These are phyloP conservation scores for Phytophthora litchii DNA, from an alignment of 352 stramenopile genomes.

Conservation along the genomic window DNA sequence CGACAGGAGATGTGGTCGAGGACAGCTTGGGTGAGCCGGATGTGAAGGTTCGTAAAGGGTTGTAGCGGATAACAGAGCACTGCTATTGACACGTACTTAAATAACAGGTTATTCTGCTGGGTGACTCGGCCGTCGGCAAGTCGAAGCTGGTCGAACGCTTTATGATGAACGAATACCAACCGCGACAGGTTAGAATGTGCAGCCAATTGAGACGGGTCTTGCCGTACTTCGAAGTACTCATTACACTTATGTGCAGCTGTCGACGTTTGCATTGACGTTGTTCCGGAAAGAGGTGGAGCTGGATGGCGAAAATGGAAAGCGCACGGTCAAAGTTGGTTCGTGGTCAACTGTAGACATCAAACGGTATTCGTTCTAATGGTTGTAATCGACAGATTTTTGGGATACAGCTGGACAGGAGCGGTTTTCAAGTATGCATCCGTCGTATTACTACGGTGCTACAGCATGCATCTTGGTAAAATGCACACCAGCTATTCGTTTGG, in stretches of 20 bases:
- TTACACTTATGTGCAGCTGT: slow-evolving; percentile 59
- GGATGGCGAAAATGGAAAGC: slow-evolving; percentile 54
- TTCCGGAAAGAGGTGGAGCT: slow-evolving; percentile 93
- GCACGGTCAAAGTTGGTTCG: slow-evolving; percentile 71
- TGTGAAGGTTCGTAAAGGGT: slow-evolving; percentile 46
- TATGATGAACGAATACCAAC: slow-evolving; percentile 97
- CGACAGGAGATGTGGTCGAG: slow-evolving; percentile 25
- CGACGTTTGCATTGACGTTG: slow-evolving; percentile 95
- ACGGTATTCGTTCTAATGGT: neutral
- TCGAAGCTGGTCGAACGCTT: slow-evolving; percentile 96
- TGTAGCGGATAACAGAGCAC: neutral
- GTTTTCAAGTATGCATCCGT: slow-evolving; percentile 96
- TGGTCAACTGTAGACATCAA: neutral
- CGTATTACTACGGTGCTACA: slow-evolving; percentile 96
- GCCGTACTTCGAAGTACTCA: neutral
- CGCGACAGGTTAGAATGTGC: slow-evolving; percentile 59
- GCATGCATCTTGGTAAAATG: slow-evolving; percentile 90
- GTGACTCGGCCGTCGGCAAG: slow-evolving; percentile 95
- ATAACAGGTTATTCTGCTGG: slow-evolving; percentile 90
- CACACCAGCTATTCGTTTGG: neutral
- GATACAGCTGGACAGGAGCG: slow-evolving; percentile 96
- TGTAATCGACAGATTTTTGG: slow-evolving; percentile 89
- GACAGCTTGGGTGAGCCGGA: slow-evolving; percentile 68
- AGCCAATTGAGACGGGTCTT: neutral
- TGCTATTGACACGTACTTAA: neutral